Percentiles rank a stretch among this genome's conserved stretches.
Evolutionary conservation across 2,329 filamentous ascomycete species (phyloP).

Genomic region (Fusarium mexicanum): DNA sequence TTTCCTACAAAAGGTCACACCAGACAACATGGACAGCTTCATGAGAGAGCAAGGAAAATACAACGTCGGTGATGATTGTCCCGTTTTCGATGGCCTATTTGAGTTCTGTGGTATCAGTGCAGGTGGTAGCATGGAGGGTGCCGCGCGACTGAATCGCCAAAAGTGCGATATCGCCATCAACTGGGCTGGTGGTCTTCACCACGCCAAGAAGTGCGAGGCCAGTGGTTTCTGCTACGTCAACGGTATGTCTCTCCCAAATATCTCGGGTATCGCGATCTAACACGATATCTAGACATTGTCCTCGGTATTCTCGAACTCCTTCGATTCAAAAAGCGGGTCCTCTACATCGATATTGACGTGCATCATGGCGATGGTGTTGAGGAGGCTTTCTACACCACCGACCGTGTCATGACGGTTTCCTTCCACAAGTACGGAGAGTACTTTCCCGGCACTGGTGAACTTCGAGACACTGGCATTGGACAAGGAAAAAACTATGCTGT

Average conservation of each 20-base stretch:
- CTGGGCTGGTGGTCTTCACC: slow-evolving; percentile 96
- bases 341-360: slow-evolving; percentile 97
- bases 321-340: slow-evolving; percentile 89
- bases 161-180: slow-evolving; percentile 98
- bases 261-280: slow-evolving; percentile 9
- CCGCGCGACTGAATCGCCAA: slow-evolving; percentile 85
- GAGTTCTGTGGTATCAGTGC: slow-evolving; percentile 96
- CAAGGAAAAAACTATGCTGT: slow-evolving; percentile 89
- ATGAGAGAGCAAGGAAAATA: slow-evolving; percentile 91
- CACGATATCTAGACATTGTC: slow-evolving; percentile 78
- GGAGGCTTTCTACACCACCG: slow-evolving; percentile 91
- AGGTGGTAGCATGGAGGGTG: slow-evolving; percentile 92
- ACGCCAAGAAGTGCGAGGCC: slow-evolving; percentile 96
- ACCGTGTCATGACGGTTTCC: slow-evolving; percentile 91
- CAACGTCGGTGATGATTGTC: slow-evolving; percentile 96
- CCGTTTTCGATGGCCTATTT: slow-evolving; percentile 97
- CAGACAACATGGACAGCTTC: slow-evolving; percentile 97
- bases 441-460: slow-evolving; percentile 90
- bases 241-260: slow-evolving; percentile 63
- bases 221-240: slow-evolving; percentile 99
- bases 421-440: slow-evolving; percentile 98
- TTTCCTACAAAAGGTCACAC: slow-evolving; percentile 93
- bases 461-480: slow-evolving; percentile 87
- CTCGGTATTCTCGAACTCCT: slow-evolving; percentile 93
- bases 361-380: slow-evolving; percentile 95